These are phyloP conservation scores for Brassica rapa DNA, from an alignment of 345 rosid genomes.

Conservation along the genomic window DNA sequence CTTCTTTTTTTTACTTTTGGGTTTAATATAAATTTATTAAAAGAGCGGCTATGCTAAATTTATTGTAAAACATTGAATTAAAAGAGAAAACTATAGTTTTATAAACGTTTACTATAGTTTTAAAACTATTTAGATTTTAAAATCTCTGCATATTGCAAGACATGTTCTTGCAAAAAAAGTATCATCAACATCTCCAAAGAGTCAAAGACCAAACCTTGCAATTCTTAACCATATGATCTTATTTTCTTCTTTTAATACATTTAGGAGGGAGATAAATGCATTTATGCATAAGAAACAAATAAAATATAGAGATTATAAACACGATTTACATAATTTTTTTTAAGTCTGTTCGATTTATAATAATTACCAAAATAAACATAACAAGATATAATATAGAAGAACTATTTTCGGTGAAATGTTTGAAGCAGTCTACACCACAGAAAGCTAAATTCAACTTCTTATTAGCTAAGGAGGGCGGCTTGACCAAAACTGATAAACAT, in stretches of 20 bases:
- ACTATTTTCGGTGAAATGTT: not conserved
- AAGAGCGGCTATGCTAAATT: too few species aligned
- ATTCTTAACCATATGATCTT: not conserved
- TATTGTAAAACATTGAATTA: too few species aligned
- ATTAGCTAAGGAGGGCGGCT: not conserved
- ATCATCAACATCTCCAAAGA: not conserved
- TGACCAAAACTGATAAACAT: not conserved
- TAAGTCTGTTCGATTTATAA: not conserved
- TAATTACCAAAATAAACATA: not conserved
- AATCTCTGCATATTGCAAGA: not conserved
- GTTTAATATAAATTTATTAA: not conserved
- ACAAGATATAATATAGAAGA: not conserved
- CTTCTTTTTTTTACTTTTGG: not conserved
- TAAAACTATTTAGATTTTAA: not conserved
- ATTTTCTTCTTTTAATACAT: not conserved
- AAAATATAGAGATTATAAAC: not conserved
- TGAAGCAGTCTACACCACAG: conserved; percentile 7
- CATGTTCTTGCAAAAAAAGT: too few species aligned
- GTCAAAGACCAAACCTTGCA: not conserved
- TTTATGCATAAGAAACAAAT: not conserved
- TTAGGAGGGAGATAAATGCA: not conserved
- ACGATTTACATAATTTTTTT: not conserved
- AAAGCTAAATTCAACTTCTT: not conserved
- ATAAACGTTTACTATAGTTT: too few species aligned
- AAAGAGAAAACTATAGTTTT: not conserved